Base-by-base conservation (phyloP, 805 yeast genomes). In the Pichia californica region DNA sequence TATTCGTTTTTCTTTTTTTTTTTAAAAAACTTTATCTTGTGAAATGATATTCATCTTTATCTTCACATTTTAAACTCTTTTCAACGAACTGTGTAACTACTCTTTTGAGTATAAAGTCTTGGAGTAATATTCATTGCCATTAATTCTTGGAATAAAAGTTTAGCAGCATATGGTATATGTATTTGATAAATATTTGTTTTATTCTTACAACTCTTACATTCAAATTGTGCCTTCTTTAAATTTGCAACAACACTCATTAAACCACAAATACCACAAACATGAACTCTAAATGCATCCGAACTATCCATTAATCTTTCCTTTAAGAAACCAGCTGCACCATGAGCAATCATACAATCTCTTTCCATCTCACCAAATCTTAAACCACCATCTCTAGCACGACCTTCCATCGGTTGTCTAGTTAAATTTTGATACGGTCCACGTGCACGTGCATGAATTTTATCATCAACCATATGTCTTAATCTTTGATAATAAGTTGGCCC, bases 281-380 rank as follows among this genome's bases (percentile, higher is more conserved):
- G 98, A 34, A 93, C 98, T 67, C 98, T 78, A 74, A 93, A 93
- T 2, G 98, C 97, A 71, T 93, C 99, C 0, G 98, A 91, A 11
- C 97, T 96, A 67, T 93, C 98, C 97, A 93, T 91, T 64, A 93
- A 73, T 65, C 99, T 78, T 70, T 93, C 99, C 67, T 91, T 88
- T 71, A 93, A 77, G 73, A 93, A 91, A 7, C 97, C 94, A 4
- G 99, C 97, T 13, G 97, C 98, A 65, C 99, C 99, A 63, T 93
- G 98, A 2, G 99, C 99, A 74, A 93, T 93, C 97, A 93, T 91
- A 83, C 99, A 93, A 76, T 93, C 99, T 73, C 99, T 87, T 70
- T 93, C 99, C 99, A 93, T 93, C 68, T 91, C 99, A 61, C 99
- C 99, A 77, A 91, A 89, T 69, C 99, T 87, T 64, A 91, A 74